These are phyloP conservation scores for Eucommia ulmoides DNA, from an alignment of 257 asterid species.

Conservation along the genomic window DNA sequence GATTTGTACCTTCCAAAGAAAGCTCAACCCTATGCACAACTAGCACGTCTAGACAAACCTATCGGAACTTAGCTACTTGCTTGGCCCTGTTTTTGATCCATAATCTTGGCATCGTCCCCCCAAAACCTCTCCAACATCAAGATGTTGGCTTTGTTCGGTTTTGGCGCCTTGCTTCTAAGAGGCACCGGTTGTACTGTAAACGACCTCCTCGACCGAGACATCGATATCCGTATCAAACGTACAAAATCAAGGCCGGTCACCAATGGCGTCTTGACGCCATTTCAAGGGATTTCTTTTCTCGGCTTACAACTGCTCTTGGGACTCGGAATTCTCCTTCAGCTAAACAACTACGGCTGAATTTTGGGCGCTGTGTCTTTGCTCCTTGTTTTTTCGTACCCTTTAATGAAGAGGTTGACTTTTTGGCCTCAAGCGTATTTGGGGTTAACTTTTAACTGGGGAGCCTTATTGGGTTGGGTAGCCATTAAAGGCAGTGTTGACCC, in stretches of 20 bases:
- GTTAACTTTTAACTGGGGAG: constrained; percentile 83
- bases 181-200: constrained; percentile 93
- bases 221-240: constrained; percentile 82
- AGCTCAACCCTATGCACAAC: constrained; percentile 55
- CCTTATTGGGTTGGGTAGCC: constrained; percentile 91
- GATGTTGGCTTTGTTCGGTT: constrained; percentile 78
- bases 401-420: constrained; percentile 79
- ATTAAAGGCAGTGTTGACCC: constrained; percentile 63
- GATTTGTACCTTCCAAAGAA: constrained; percentile 62
- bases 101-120: constrained; percentile 69
- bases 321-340: constrained; percentile 77
- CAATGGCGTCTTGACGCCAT: constrained; percentile 73
- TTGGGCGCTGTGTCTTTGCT: constrained; percentile 69
- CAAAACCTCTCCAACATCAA: constrained; percentile 78
- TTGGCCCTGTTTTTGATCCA: constrained; percentile 99
- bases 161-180: constrained; percentile 76
- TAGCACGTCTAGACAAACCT: constrained; percentile 83
- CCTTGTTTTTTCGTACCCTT: constrained; percentile 69
- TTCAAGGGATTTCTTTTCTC: constrained; percentile 73
- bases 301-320: constrained; percentile 85
- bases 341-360: constrained; percentile 61
- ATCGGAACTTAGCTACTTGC: constrained; percentile 94
- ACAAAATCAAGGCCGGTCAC: constrained; percentile 85
- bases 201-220: constrained; percentile 84
- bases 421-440: constrained; percentile 99